phyloP scores from a whole-genome alignment of 768 basidiomycete genomes.

The Butyriboletus loyo region DNA sequence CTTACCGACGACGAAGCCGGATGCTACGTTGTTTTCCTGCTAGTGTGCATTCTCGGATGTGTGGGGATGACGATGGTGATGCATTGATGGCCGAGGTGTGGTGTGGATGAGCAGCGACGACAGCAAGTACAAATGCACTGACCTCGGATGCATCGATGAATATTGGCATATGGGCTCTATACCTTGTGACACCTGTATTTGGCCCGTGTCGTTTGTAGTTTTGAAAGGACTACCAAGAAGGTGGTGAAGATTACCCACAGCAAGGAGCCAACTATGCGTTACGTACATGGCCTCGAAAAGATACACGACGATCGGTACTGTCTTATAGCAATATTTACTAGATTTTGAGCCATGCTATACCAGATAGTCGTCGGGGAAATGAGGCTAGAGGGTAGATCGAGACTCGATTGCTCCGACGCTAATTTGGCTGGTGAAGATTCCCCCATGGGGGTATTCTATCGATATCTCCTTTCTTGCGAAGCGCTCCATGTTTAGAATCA shows the following conservation, averaged over 20 bases:
- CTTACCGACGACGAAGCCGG: no score
- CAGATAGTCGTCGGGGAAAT: background rate
- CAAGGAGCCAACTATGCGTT: no score
- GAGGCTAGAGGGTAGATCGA: no score
- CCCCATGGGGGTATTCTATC: no score
- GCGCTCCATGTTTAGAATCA: conserved; percentile 23
- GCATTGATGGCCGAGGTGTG: no score
- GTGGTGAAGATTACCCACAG: background rate
- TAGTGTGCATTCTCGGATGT: no score
- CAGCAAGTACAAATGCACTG: no score
- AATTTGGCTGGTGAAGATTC: conserved; percentile 15
- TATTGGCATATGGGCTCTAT: background rate
- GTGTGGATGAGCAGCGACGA: no score
- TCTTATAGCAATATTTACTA: background rate
- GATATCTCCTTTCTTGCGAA: conserved; percentile 7
- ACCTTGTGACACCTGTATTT: background rate
- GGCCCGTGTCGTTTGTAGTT: background rate
- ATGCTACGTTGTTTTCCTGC: no score
- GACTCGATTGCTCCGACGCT: background rate
- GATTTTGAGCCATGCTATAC: background rate
- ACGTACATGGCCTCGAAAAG: background rate
- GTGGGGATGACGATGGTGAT: no score
- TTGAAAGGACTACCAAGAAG: background rate
- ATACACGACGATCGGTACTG: background rate
- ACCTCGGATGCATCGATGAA: no score